phyloP scores from a whole-genome alignment of 2,329 filamentous ascomycete genomes.

The Cercospora brassicicola region DNA sequence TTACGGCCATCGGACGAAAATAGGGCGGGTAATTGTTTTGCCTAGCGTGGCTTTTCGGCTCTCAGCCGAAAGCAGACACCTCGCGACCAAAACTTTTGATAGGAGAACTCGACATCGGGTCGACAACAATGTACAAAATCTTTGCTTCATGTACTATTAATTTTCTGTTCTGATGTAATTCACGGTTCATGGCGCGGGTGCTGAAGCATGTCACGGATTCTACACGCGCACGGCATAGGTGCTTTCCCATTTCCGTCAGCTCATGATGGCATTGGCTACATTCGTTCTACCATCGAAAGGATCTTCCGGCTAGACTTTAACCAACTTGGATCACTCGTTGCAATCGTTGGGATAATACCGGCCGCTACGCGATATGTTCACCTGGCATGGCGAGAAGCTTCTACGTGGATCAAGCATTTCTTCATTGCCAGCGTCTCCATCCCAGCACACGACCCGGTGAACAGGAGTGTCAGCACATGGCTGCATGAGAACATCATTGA shows the following conservation, averaged over 20 bases:
- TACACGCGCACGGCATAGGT: slow-evolving; percentile 27
- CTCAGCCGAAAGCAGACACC: not conserved
- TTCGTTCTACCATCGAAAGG: slow-evolving; percentile 20
- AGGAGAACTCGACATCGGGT: slow-evolving; percentile 9
- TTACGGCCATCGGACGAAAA: not conserved
- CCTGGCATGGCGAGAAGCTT: slow-evolving; percentile 25
- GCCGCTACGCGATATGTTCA: slow-evolving; percentile 23
- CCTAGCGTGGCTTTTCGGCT: slow-evolving; percentile 3
- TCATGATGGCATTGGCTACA: slow-evolving; percentile 18
- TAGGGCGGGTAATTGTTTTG: slow-evolving; percentile 4
- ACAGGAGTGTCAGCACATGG: slow-evolving; percentile 31
- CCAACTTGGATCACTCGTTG: slow-evolving; percentile 30
- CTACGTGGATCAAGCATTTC: slow-evolving; percentile 27
- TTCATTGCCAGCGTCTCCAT: slow-evolving; percentile 31
- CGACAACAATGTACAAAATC: slow-evolving; percentile 6
- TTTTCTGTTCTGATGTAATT: slow-evolving; percentile 7
- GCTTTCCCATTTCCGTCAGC: slow-evolving; percentile 15
- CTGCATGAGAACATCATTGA: slow-evolving; percentile 29
- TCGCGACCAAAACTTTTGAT: slow-evolving; percentile 12
- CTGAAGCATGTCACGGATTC: slow-evolving; percentile 22
- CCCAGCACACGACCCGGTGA: slow-evolving; percentile 28
- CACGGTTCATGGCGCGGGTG: slow-evolving; percentile 10
- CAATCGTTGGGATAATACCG: slow-evolving; percentile 27
- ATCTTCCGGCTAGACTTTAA: slow-evolving; percentile 29
- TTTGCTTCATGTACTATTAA: slow-evolving; percentile 8